Conservation (phyloP, 345 rosid genomes). For the Anastatica hierochuntica region DNA sequence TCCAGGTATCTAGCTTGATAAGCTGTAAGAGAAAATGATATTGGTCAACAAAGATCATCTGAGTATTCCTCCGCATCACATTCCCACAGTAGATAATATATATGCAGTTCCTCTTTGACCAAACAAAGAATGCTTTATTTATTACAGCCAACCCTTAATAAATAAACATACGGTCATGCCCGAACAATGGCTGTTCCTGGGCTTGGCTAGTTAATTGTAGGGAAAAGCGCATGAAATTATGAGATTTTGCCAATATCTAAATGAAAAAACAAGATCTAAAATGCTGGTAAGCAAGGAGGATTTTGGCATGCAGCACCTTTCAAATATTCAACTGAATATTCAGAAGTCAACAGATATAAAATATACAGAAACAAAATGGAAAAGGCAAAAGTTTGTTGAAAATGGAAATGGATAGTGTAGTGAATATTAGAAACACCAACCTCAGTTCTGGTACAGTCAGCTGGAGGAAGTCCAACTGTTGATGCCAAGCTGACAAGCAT, state of each 20-base stretch:
- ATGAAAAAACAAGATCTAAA: neutral
- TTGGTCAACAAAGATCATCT: constrained; percentile 15
- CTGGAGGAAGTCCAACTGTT: constrained; percentile 48
- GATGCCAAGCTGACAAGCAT: constrained; percentile 50
- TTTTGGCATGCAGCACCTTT: neutral
- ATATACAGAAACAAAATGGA: neutral
- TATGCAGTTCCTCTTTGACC: neutral
- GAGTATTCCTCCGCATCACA: constrained; percentile 5
- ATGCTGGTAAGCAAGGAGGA: neutral
- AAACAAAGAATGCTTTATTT: neutral
- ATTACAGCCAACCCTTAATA: neutral
- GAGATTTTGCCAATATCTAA: neutral
- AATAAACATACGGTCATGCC: neutral
- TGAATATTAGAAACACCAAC: constrained; percentile 31
- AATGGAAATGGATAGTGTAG: neutral
- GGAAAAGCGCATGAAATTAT: neutral
- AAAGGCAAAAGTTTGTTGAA: neutral
- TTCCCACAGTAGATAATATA: neutral
- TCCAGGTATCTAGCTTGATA: constrained; percentile 30
- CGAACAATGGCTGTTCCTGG: too few relatives aligned
- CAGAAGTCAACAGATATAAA: constrained; percentile 1
- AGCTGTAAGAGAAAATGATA: constrained; percentile 35
- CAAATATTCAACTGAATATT: neutral
- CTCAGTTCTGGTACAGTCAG: constrained; percentile 45
- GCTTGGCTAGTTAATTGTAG: constrained; percentile 6